Percentiles rank a stretch among this genome's conserved stretches.
Conservation (phyloP, 805 yeast genomes). For the Candida michaelii region DNA sequence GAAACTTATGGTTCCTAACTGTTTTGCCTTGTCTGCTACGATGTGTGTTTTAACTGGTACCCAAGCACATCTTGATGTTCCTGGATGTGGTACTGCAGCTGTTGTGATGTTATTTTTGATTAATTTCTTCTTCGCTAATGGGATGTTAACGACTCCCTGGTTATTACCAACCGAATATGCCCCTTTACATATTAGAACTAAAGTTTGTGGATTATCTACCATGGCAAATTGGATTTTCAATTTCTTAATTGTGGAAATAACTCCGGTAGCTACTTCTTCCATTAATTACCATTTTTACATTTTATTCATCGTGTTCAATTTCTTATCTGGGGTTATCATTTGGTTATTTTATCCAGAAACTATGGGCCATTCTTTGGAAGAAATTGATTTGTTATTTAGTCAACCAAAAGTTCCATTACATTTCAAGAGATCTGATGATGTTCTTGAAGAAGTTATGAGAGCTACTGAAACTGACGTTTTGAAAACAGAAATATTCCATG, state of each 20-base stretch:
- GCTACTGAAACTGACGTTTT: too few species aligned
- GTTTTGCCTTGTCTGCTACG: slow-evolving; percentile 36
- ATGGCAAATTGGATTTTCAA: slow-evolving; percentile 45
- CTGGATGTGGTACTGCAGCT: slow-evolving; percentile 38
- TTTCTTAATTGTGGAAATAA: slow-evolving; percentile 46
- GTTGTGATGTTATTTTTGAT: slow-evolving; percentile 45
- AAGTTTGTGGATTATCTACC: slow-evolving; percentile 41
- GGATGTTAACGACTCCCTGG: slow-evolving; percentile 46
- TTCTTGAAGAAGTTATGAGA: too few species aligned
- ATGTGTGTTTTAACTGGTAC: slow-evolving; percentile 40
- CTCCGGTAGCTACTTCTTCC: slow-evolving; percentile 30
- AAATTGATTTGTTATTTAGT: slow-evolving; percentile 27
- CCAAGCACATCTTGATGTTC: slow-evolving; percentile 2
- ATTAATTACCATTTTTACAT: slow-evolving; percentile 43
- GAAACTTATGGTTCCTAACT: slow-evolving; percentile 44
- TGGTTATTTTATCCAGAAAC: slow-evolving; percentile 46
- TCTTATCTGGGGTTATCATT: slow-evolving; percentile 34
- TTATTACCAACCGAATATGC: slow-evolving; percentile 47
- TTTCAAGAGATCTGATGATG: too few species aligned
- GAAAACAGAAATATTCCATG: too few species aligned
- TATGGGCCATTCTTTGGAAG: slow-evolving; percentile 45
- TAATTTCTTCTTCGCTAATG: slow-evolving; percentile 41
- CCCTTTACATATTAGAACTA: slow-evolving; percentile 46
- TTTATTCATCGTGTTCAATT: slow-evolving; percentile 41
- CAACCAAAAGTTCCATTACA: too few species aligned